Conservation (phyloP, 2,329 filamentous ascomycete species). For the Chrysoporthe deuterocubensis region DNA sequence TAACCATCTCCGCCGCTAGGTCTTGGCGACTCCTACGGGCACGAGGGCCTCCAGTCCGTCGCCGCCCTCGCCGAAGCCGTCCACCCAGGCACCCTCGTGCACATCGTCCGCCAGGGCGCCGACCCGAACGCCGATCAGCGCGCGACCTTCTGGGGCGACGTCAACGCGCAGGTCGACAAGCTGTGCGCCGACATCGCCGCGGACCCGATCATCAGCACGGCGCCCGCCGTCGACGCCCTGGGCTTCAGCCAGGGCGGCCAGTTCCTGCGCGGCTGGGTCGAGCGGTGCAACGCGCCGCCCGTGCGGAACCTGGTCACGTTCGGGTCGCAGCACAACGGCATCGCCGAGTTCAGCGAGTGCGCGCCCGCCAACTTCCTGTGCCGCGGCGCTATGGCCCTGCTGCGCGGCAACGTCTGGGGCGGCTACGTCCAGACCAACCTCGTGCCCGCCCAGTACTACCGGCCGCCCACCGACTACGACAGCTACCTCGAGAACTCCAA, state of each 20-base stretch:
- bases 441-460: slow-evolving; percentile 95
- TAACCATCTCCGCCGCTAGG: slow-evolving; percentile 37
- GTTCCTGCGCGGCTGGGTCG: slow-evolving; percentile 88
- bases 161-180: slow-evolving; percentile 74
- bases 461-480: slow-evolving; percentile 69
- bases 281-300: slow-evolving; percentile 80
- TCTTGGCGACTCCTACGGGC: slow-evolving; percentile 73
- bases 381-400: slow-evolving; percentile 74
- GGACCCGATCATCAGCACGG: slow-evolving; percentile 79
- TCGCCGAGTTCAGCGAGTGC: slow-evolving; percentile 80
- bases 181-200: slow-evolving; percentile 79
- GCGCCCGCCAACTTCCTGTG: slow-evolving; percentile 76
- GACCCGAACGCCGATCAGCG: slow-evolving; percentile 72
- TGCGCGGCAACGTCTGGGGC: slow-evolving; percentile 82
- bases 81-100: slow-evolving; percentile 83
- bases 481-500: slow-evolving; percentile 80
- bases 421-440: slow-evolving; percentile 75
- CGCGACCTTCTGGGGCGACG: slow-evolving; percentile 89
- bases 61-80: slow-evolving; percentile 71
- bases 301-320: slow-evolving; percentile 84
- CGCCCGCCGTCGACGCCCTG: slow-evolving; percentile 84
- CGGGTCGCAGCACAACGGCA: slow-evolving; percentile 91
- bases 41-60: slow-evolving; percentile 73
- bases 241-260: slow-evolving; percentile 96
- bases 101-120: slow-evolving; percentile 74